phyloP scores from a whole-genome alignment of 78 protist genomes.

The Acrasis kona region DNA sequence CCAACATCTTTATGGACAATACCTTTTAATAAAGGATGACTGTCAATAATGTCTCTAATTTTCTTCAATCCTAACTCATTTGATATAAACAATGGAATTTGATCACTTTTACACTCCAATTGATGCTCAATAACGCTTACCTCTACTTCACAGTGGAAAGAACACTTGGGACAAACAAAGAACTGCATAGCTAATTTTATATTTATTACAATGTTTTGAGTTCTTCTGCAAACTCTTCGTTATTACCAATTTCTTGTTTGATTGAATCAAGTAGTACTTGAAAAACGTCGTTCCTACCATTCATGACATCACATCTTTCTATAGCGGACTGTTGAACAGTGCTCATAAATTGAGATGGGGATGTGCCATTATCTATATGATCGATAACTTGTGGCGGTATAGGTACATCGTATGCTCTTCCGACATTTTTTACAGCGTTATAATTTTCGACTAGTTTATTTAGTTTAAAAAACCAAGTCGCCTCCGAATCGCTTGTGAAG shows the following conservation, averaged over 20 bases:
- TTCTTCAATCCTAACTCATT: no score
- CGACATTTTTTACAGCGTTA: not conserved
- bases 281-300: not conserved
- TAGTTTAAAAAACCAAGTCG: not conserved
- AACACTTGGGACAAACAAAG: no score
- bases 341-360: not conserved
- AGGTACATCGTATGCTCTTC: not conserved
- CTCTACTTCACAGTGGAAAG: no score
- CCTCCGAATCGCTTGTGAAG: not conserved
- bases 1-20: no score
- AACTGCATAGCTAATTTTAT: no score
- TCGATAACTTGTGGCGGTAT: not conserved
- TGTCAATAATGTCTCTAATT: no score
- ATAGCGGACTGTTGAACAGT: not conserved
- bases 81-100: no score
- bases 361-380: not conserved
- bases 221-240: not conserved
- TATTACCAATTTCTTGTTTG: not conserved
- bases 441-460: not conserved
- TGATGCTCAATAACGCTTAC: no score
- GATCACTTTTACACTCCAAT: no score
- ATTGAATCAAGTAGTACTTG: not conserved
- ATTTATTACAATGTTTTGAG: no score
- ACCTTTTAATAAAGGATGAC: no score
- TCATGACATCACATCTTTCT: not conserved